Evolutionary conservation across 108 stramenopile species (phyloP).

Genomic region (Skeletonema tropicum): DNA sequence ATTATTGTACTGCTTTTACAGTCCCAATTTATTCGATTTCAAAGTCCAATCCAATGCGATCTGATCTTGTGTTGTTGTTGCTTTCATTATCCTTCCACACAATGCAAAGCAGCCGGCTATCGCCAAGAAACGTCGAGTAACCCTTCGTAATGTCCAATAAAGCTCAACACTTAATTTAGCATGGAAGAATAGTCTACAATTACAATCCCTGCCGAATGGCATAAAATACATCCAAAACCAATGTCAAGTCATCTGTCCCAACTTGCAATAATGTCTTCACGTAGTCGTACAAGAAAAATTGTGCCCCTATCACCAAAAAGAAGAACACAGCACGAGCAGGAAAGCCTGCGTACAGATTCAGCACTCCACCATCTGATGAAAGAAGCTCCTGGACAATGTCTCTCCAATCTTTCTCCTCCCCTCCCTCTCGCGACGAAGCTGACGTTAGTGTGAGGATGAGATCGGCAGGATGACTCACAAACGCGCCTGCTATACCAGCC

Average conservation of each 20-base stretch:
- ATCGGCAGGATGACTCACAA: conserved; percentile 88
- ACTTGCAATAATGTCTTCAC: conserved; percentile 83
- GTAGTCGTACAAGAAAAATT: conserved; percentile 92
- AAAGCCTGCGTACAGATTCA: conserved; percentile 83
- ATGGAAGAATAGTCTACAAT: neutral
- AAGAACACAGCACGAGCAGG: conserved; percentile 81
- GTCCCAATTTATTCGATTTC: too few species aligned
- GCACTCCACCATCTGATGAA: conserved; percentile 68
- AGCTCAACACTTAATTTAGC: too few species aligned
- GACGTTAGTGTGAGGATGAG: conserved; percentile 86
- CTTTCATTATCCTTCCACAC: too few species aligned
- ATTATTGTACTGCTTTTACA: too few species aligned
- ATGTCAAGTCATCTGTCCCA: conserved; percentile 82
- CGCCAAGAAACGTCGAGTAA: too few species aligned
- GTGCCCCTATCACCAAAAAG: conserved; percentile 90
- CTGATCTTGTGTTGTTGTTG: too few species aligned
- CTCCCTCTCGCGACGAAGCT: conserved; percentile 44
- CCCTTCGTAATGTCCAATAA: too few species aligned
- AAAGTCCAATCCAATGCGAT: too few species aligned
- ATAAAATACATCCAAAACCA: conserved; percentile 92
- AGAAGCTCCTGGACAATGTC: conserved; percentile 71
- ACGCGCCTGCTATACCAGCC: conserved; percentile 81
- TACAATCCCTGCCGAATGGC: conserved; percentile 77
- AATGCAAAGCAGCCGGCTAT: too few species aligned
- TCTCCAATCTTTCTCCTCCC: conserved; percentile 66